A percentile compares a stretch with the other conserved stretches of the same genome.
Evolutionary conservation across 2,329 filamentous ascomycete species (phyloP).

Genomic region (Alternaria metachromatica): DNA sequence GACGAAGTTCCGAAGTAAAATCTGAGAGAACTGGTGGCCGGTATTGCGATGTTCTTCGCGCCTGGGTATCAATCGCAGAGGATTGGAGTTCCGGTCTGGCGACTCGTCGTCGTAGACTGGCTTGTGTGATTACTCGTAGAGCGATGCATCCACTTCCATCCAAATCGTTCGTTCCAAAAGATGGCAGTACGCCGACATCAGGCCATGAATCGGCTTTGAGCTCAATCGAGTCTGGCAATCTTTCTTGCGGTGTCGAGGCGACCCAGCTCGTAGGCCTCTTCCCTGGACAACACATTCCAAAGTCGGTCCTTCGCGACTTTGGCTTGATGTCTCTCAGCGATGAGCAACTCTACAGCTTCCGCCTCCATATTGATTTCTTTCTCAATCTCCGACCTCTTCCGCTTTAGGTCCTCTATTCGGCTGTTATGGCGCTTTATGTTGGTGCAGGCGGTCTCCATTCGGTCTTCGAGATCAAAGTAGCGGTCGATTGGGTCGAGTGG

Average conservation of each 20-base stretch:
- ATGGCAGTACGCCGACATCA: background rate
- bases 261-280: background rate
- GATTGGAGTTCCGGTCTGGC: background rate
- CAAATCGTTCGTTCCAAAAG: background rate
- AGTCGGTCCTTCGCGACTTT: background rate
- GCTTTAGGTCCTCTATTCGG: background rate
- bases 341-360: background rate
- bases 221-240: background rate
- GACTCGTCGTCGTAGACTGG: background rate
- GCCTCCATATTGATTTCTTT: background rate
- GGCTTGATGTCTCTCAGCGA: background rate
- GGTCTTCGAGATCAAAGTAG: background rate
- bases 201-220: background rate
- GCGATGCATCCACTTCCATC: background rate
- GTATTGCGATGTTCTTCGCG: background rate
- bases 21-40: background rate
- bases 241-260: background rate
- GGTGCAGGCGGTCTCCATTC: background rate
- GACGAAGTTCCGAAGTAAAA: background rate
- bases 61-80: background rate
- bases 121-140: background rate
- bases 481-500: background rate
- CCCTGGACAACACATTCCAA: background rate
- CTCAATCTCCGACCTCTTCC: background rate
- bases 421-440: background rate